Base-by-base conservation (phyloP, 2,329 filamentous ascomycete species). In the Lachnellula cervina region DNA sequence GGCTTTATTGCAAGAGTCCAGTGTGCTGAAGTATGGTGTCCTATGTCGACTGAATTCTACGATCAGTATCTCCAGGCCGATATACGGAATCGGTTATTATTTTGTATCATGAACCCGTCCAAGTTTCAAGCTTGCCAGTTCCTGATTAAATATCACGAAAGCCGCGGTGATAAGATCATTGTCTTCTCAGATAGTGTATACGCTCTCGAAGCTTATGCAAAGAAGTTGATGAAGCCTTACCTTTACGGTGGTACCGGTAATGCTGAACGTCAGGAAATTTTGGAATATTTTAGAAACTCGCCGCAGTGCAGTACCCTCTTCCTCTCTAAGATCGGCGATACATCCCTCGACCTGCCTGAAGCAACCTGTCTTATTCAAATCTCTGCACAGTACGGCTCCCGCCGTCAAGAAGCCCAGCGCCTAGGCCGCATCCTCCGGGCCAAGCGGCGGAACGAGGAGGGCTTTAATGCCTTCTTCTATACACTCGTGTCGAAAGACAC, bases 391-490 rank as follows among this genome's bases (percentile, higher is more conserved):
- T 99, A 97, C 67, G 94, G 94, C 59, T 97, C 93, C 9, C 90
- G 94, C 64, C 87, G 94, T 75, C 94, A 97, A 72, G 94, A 99
- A 75, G 94, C 94, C 0, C 94, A 97, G 70, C 85, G 94, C 2
- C 79, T 97, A 0, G 94, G 94, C 3, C 87, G 94, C 50, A 97
- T 99, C 65, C 82, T 99, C 3, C 83, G 94, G 73, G 94, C 94
- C 14, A 99, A 99, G 74, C 84, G 94, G 17, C 83, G 94, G 70
- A 97, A 97, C 65, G 94, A 99, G 65, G 94, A 97, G 71, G 94
- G 94, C 6, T 99, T 99, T 73, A 99, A 99, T 69, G 94, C 94
- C 0, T 99, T 97, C 73, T 99, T 99, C 77, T 99, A 99, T 74
- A 96, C 90, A 0, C 81, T 99, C 0, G 94, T 99, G 3, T 96